Evolutionary conservation across 106 monocot species (phyloP), one percentile per base, ranked within the genome.

Genomic region (Dendrobium chrysotoxum): DNA sequence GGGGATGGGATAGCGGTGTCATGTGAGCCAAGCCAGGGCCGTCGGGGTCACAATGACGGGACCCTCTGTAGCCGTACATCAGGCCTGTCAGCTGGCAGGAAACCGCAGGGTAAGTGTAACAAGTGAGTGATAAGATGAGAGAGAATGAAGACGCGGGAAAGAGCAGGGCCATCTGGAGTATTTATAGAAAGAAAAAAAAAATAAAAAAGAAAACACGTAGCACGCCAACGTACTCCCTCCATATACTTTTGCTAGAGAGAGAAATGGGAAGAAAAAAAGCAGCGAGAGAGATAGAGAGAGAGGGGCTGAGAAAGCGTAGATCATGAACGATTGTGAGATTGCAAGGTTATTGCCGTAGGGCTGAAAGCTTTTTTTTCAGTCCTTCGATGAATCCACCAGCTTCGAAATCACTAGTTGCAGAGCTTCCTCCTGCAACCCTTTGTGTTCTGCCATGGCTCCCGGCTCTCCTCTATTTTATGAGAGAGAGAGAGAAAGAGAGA

Each of bases 11-110:
- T n/a, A 26, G 82, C n/a, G 10, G 58, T 38, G 54, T 45, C 81
- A 75, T 81, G 81, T 75, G 75, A 76, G 10, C 41, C 3, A 26
- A 57, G 2, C 30, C 81, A 81, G 74, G 42, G 40, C 82, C 82
- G 26, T 45, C 30, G 41, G 61, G 40, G 78, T 78, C 77, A n/a
- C n/a, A 28, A 70, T 72, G 83, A 83, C 72, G 83, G 47, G 78
- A 83, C 78, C 40, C 55, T 58, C 78, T 83, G 54, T 23, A 18
- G 46, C 83, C 72, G 83, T 83, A 83, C 83, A 50, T 40, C 83
- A 72, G 66, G 53, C 76, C 75, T 80, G 80, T 80, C 81, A 80
- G 77, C 55, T 71, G 76, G 77, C 81, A 80, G 76, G 77, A 67
- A 81, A 72, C 80, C 66, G 41, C 72, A 53, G 81, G 28, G 41